These are phyloP conservation scores for Exophiala mesophila DNA, from an alignment of 2,329 filamentous ascomycete genomes.

Conservation along the genomic window DNA sequence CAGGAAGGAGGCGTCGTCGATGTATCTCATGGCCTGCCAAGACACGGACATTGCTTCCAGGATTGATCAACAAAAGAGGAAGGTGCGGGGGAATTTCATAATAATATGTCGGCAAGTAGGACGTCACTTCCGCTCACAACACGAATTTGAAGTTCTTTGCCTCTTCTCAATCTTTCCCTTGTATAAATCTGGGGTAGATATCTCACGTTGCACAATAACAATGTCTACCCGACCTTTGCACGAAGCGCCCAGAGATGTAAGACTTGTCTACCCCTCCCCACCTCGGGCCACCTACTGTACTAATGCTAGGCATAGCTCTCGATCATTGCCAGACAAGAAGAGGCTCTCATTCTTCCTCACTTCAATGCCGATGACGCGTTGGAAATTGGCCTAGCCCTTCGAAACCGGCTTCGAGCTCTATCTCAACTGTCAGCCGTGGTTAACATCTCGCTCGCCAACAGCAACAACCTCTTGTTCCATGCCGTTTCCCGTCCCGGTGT, in stretches of 20 bases:
- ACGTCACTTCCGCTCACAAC: too few species aligned
- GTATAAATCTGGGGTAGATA: too few species aligned
- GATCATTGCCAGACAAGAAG: conserved; percentile 19
- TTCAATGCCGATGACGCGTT: conserved; percentile 39
- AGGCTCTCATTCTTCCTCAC: conserved; percentile 30
- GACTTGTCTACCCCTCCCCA: conserved; percentile 2
- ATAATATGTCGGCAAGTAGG: too few species aligned
- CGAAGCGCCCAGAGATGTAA: conserved; percentile 23
- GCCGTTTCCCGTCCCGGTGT: conserved; percentile 61
- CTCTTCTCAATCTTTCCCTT: too few species aligned
- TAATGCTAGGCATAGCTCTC: conserved; percentile 12
- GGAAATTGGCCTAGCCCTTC: conserved; percentile 36
- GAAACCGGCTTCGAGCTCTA: conserved; percentile 35
- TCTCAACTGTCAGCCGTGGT: conserved; percentile 35
- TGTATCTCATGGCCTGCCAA: too few species aligned
- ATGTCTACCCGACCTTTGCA: conserved; percentile 11
- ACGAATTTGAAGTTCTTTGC: too few species aligned
- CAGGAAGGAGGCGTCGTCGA: too few species aligned
- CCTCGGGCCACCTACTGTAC: not conserved
- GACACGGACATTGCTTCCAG: too few species aligned
- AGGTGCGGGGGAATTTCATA: too few species aligned
- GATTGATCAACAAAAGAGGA: too few species aligned
- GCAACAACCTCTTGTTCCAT: conserved; percentile 63
- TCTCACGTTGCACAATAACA: conserved; percentile 3
- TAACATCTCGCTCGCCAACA: conserved; percentile 35